phyloP scores from a whole-genome alignment of 1,139 yeast genomes.

The Suhomyces bolitotheri region DNA sequence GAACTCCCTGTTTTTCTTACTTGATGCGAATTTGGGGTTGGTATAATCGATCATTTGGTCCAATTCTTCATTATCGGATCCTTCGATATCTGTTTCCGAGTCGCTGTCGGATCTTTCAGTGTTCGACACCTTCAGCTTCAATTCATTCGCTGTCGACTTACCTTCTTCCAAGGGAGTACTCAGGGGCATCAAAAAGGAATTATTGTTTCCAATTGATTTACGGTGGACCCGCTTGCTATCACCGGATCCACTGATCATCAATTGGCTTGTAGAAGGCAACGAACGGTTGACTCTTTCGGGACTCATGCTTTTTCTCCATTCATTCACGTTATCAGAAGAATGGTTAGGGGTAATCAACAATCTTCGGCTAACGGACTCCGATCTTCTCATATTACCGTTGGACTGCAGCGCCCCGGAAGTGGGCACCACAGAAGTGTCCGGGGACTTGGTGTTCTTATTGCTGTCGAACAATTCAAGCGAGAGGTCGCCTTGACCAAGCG shows the following conservation, averaged over 20 bases:
- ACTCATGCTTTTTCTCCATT: conserved; percentile 19
- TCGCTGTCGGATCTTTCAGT: conserved; percentile 12
- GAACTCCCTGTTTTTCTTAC: conserved; percentile 60
- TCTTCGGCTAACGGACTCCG: conserved; percentile 13
- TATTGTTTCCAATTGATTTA: conserved; percentile 19
- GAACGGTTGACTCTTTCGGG: conserved; percentile 21
- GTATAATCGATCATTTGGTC: conserved; percentile 23
- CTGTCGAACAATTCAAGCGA: conserved; percentile 56
- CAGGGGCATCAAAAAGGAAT: conserved; percentile 1
- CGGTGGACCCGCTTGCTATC: conserved; percentile 25
- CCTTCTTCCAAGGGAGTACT: conserved; percentile 12
- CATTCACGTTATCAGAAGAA: conserved; percentile 23
- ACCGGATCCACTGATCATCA: conserved; percentile 17
- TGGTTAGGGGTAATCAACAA: conserved; percentile 21
- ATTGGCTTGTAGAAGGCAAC: conserved; percentile 17
- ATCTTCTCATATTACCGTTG: conserved; percentile 7
- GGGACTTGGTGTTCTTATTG: conserved; percentile 5
- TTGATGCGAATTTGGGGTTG: conserved; percentile 31
- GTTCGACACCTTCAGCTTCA: conserved; percentile 8
- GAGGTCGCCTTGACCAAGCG: conserved; percentile 74
- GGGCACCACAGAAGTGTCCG: conserved; percentile 13
- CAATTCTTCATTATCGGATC: conserved; percentile 14
- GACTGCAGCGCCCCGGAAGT: conserved; percentile 10
- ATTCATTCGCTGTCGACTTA: conserved; percentile 10
- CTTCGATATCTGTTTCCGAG: conserved; percentile 18